Percentiles rank a stretch among this genome's conserved stretches.
Conservation (phyloP, 1,284 basidiomycete species). For the Austroboletus niveus region DNA sequence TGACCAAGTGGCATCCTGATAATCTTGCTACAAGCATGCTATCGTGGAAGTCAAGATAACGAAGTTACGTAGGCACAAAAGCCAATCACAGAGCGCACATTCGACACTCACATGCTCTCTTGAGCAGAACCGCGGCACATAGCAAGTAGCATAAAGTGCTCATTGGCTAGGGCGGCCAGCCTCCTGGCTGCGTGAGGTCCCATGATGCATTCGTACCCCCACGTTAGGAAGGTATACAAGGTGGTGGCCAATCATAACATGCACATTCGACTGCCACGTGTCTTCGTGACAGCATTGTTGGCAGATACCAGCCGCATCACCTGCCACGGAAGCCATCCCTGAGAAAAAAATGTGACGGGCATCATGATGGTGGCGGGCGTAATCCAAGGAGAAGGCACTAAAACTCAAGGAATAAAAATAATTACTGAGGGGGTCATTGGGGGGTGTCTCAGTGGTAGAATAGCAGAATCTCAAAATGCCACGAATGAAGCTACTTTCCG, state of each 20-base stretch:
- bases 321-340: background rate
- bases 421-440: background rate
- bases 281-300: background rate
- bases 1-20: too few species aligned
- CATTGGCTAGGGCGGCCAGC: background rate
- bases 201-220: too few species aligned
- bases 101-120: background rate
- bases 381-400: too few species aligned
- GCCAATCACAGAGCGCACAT: background rate
- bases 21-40: too few species aligned
- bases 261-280: background rate
- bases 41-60: background rate
- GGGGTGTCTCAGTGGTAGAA: background rate
- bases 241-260: slow-evolving; percentile 5
- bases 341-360: background rate
- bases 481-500: background rate
- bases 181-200: background rate
- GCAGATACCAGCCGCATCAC: slow-evolving; percentile 1
- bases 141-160: background rate
- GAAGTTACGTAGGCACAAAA: background rate
- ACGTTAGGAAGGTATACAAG: background rate
- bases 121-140: background rate
- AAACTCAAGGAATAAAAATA: background rate
- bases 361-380: too few species aligned
- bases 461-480: too few species aligned